phyloP scores from a whole-genome alignment of 2,329 filamentous ascomycete species.

The Ophiostoma triangulosporum region DNA sequence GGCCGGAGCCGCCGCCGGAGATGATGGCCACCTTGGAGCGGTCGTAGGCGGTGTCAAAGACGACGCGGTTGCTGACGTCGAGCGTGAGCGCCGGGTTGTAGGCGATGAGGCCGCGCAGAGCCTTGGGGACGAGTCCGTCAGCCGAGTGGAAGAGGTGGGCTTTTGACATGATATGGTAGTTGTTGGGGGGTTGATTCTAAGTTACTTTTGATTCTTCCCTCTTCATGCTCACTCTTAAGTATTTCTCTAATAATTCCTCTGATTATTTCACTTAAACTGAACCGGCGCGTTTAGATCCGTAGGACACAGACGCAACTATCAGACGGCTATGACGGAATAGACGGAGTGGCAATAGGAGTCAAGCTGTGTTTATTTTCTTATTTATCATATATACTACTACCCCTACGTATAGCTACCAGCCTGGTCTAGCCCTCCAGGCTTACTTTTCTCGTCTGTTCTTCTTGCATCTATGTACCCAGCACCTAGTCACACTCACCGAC shows the following conservation, averaged over 20 bases:
- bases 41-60: constrained; percentile 33
- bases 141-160: constrained; percentile 38
- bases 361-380: not conserved
- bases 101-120: constrained; percentile 35
- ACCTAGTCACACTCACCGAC: no score
- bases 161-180: constrained; percentile 32
- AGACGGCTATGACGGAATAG: not conserved
- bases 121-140: constrained; percentile 40
- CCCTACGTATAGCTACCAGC: not conserved
- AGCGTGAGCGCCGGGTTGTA: constrained; percentile 38
- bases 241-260: no score
- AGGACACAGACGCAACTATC: no score
- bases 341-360: not conserved
- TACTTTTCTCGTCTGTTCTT: not conserved
- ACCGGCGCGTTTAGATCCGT: no score
- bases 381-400: not conserved
- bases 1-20: constrained; percentile 42
- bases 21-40: constrained; percentile 35
- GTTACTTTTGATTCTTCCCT: no score
- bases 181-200: not conserved
- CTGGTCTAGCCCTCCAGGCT: not conserved
- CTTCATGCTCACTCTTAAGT: no score
- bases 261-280: no score
- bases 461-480: no score
- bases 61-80: constrained; percentile 37